A percentile compares a stretch with the other conserved stretches of the same genome.
Evolutionary conservation across 805 yeast genomes (phyloP).

Genomic region (Cyberlindnera mississippiensis): DNA sequence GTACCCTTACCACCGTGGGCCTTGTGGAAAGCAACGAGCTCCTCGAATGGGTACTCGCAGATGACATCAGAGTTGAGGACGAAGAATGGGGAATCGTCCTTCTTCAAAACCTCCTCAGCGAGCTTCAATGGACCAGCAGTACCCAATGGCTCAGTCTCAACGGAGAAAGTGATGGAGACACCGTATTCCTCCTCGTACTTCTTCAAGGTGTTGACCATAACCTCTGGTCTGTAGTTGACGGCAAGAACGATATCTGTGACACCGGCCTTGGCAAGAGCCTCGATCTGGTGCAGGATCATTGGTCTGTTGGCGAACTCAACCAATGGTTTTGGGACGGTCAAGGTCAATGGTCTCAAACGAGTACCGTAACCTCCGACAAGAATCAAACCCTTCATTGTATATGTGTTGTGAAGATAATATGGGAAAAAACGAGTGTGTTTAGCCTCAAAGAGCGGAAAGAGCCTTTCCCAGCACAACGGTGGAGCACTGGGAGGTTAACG

Average conservation of each 20-base stretch:
- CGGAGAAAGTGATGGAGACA: slow-evolving; percentile 92
- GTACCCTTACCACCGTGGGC: slow-evolving; percentile 98
- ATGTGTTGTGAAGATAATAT: neutral
- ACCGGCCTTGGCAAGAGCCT: slow-evolving; percentile 96
- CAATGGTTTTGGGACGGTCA: slow-evolving; percentile 93
- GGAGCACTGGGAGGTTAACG: neutral
- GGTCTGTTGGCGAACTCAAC: slow-evolving; percentile 99
- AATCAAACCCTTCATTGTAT: slow-evolving; percentile 87
- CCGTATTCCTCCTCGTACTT: slow-evolving; percentile 94
- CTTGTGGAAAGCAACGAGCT: slow-evolving; percentile 87
- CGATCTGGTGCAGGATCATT: slow-evolving; percentile 98
- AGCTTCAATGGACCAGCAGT: slow-evolving; percentile 99
- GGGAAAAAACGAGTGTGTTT: slow-evolving; percentile 2
- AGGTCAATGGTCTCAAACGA: slow-evolving; percentile 97
- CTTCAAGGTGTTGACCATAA: slow-evolving; percentile 92
- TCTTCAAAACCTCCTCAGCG: slow-evolving; percentile 89
- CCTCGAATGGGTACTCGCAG: slow-evolving; percentile 96
- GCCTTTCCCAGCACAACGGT: neutral
- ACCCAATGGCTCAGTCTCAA: slow-evolving; percentile 98
- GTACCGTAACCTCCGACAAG: slow-evolving; percentile 99
- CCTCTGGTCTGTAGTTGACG: slow-evolving; percentile 99
- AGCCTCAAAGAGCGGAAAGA: slow-evolving; percentile 14
- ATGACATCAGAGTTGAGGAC: slow-evolving; percentile 98
- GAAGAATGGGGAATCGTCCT: slow-evolving; percentile 95
- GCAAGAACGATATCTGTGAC: slow-evolving; percentile 98